These are phyloP conservation scores for Neurospora intermedia DNA, from an alignment of 495 filamentous ascomycete genomes.

Conservation along the genomic window DNA sequence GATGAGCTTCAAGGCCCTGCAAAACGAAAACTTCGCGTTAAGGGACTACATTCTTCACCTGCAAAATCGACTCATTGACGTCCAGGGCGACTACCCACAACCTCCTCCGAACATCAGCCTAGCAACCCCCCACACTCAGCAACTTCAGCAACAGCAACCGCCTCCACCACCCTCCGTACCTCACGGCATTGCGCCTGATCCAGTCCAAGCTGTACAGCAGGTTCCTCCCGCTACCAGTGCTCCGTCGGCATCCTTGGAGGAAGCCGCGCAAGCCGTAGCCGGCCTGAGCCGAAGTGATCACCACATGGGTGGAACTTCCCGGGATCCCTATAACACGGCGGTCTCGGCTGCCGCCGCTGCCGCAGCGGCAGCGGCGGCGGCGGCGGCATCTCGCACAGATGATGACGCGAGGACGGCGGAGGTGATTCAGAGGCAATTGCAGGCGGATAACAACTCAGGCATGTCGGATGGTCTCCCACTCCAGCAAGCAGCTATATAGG, in stretches of 20 bases:
- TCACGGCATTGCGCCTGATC: background rate
- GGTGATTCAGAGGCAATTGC: constrained; percentile 29
- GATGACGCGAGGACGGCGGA: constrained; percentile 28
- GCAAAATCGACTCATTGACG: constrained; percentile 79
- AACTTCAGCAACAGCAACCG: constrained; percentile 2
- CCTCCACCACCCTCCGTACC: background rate
- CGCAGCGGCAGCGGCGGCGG: background rate
- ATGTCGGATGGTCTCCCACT: constrained; percentile 11
- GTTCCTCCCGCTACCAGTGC: background rate
- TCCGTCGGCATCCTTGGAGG: constrained; percentile 16
- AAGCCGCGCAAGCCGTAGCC: constrained; percentile 27
- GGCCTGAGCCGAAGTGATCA: constrained; percentile 20
- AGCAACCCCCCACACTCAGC: constrained; percentile 18
- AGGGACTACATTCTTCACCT: constrained; percentile 86
- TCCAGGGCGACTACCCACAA: constrained; percentile 71
- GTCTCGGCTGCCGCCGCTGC: background rate
- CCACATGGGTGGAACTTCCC: background rate
- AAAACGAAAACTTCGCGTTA: constrained; percentile 79
- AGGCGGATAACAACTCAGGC: constrained; percentile 12
- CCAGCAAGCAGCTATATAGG: constrained; percentile 12
- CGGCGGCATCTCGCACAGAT: constrained; percentile 5
- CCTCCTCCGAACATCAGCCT: constrained; percentile 49
- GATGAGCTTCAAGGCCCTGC: constrained; percentile 59
- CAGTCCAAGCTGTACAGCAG: background rate
- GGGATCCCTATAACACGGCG: constrained; percentile 7